Conservation (phyloP, 805 yeast genomes). For the Candida ortonii region DNA sequence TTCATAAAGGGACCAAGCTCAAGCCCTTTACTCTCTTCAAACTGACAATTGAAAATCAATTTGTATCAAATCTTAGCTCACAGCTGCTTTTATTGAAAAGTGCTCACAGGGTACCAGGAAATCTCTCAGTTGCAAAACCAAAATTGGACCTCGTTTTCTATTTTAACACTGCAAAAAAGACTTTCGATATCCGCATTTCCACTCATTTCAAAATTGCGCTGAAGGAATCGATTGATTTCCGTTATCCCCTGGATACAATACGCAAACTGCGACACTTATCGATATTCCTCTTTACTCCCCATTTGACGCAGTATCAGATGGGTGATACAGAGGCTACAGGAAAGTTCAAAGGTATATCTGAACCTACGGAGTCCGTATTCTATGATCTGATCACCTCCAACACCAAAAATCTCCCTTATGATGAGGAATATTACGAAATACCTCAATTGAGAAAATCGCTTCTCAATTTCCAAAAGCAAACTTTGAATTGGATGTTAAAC, state of each 20-base stretch:
- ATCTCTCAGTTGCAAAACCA: slow-evolving; percentile 3
- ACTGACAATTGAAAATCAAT: slow-evolving; percentile 6
- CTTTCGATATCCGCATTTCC: slow-evolving; percentile 2
- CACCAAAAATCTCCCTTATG: slow-evolving; percentile 31
- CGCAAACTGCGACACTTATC: slow-evolving; percentile 17
- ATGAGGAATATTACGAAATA: slow-evolving; percentile 9
- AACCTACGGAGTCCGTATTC: slow-evolving; percentile 36
- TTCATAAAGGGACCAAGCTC: slow-evolving; percentile 6
- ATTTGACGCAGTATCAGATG: slow-evolving; percentile 25
- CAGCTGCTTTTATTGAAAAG: slow-evolving; percentile 12
- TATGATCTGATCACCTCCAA: slow-evolving; percentile 48
- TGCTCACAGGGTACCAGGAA: slow-evolving; percentile 4
- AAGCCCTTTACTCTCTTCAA: slow-evolving; percentile 10
- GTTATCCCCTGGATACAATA: slow-evolving; percentile 19
- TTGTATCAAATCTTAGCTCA: slow-evolving; percentile 11
- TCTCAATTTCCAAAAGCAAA: slow-evolving; percentile 47
- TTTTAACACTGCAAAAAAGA: slow-evolving; percentile 1
- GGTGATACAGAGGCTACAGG: slow-evolving; percentile 8
- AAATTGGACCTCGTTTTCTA: slow-evolving; percentile 1
- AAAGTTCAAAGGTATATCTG: slow-evolving; percentile 2
- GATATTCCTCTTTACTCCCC: slow-evolving; percentile 14
- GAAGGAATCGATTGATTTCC: slow-evolving; percentile 17
- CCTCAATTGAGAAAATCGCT: slow-evolving; percentile 24
- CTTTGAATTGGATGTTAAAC: slow-evolving; percentile 55
- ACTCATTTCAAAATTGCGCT: slow-evolving; percentile 10